Evolutionary conservation across 1,284 basidiomycete species (phyloP), one percentile per base, ranked within the genome.

Genomic region (Bondarzewia mesenterica): DNA sequence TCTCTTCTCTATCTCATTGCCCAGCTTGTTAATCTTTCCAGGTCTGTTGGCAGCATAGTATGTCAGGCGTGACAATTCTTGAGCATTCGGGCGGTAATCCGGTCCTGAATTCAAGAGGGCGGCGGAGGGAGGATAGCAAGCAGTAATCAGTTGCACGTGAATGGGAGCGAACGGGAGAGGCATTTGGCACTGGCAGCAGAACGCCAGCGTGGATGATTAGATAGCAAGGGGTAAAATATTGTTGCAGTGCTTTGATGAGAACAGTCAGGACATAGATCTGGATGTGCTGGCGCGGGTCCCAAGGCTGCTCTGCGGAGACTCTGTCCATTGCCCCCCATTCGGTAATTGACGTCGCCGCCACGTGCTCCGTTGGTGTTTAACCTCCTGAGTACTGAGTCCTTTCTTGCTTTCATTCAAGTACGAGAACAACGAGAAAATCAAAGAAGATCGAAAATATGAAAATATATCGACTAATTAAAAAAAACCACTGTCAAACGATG

Each of bases 1-100:
- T 53, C 88, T 77, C 60, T 85, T 89, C 63, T 94, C 87, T 44
- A 99, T 72, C 62, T 93, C 90, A 48, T 74, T 74, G 14, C 85
- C 85, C 26, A 98, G 77, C 63, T 95, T 95, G 50, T 84, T 76
- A 21, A 97, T 77, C 69, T 96, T 95, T 27, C 87, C 85, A 1
- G 93, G 91, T 58, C 86, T 83, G 66, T 94, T 93, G 10, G 85
- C 82, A 8, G 89, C 92, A 73, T 93, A 94, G 69, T 97, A 97
- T 4, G 90, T 91, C 52, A 99, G 75, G 42, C 88, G 83, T 48
- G 90, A 92, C 27, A 97, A 76, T 61, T 97, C 93, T 64, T 96
- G 93, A 0, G 86, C 78, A 55, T 93, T 88, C 2, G 93, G 92
- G 38, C 78, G 79, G 65, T 85, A 95, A 48, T 90, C 86, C 29